A percentile compares a stretch with the other conserved stretches of the same genome.
These are phyloP conservation scores for Rhodotorula glutinis DNA, from an alignment of 1,284 basidiomycete species.

Conservation along the genomic window DNA sequence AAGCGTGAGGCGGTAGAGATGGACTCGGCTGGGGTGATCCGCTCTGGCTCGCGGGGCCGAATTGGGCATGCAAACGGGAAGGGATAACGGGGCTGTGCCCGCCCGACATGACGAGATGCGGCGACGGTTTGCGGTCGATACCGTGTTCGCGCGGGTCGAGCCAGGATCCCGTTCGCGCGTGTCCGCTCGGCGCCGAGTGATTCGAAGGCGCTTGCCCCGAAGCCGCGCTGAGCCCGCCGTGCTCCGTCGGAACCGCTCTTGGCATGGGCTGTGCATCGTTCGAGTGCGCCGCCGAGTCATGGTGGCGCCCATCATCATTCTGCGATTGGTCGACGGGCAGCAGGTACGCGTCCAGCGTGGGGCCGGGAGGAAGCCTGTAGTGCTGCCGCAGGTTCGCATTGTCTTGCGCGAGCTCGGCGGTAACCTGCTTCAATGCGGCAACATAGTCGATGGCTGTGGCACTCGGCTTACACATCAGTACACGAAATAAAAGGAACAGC, in stretches of 20 bases:
- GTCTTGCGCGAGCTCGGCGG: constrained; percentile 55
- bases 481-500: background rate
- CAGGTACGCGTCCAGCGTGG: background rate
- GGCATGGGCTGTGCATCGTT: no score
- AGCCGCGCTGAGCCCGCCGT: no score
- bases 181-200: background rate
- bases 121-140: no score
- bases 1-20: background rate
- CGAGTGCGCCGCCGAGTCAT: no score
- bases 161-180: background rate
- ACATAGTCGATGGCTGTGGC: constrained; percentile 80
- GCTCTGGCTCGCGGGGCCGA: background rate
- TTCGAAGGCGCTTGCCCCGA: no score
- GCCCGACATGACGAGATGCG: background rate
- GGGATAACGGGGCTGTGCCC: background rate
- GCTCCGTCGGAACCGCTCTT: no score
- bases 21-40: constrained; percentile 3
- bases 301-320: no score
- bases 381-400: constrained; percentile 33
- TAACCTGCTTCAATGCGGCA: constrained; percentile 65
- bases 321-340: no score
- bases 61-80: background rate
- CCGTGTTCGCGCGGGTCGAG: constrained; percentile 3
- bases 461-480: background rate
- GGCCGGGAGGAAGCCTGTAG: constrained; percentile 15